These are phyloP conservation scores for Lachnellula hyalina DNA, from an alignment of 2,329 filamentous ascomycete species.

Conservation along the genomic window DNA sequence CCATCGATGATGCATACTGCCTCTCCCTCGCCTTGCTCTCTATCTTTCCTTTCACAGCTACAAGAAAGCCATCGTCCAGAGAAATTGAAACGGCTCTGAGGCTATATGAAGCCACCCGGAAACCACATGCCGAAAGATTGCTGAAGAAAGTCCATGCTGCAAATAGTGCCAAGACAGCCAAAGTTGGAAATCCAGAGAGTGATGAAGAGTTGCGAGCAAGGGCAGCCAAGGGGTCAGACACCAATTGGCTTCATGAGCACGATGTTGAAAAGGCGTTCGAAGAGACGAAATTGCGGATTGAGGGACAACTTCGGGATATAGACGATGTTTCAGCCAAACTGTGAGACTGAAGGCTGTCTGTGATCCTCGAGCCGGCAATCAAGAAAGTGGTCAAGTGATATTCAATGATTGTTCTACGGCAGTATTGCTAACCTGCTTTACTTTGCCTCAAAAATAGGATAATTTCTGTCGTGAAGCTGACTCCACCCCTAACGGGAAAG, in stretches of 20 bases:
- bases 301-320: not conserved
- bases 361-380: not conserved
- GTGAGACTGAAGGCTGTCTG: no score
- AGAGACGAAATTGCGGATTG: not conserved
- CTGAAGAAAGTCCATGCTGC: slow-evolving; percentile 10
- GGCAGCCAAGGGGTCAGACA: slow-evolving; percentile 48
- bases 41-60: slow-evolving; percentile 11
- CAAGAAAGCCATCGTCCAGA: slow-evolving; percentile 7
- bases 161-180: slow-evolving; percentile 8
- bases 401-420: no score
- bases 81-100: slow-evolving; percentile 23
- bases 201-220: slow-evolving; percentile 34
- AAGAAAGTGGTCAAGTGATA: no score
- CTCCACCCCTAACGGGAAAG: no score
- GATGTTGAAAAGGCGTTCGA: slow-evolving; percentile 26
- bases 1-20: slow-evolving; percentile 36
- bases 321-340: not conserved
- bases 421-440: no score
- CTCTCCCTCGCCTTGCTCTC: slow-evolving; percentile 22
- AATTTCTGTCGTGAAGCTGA: no score
- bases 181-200: slow-evolving; percentile 15
- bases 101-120: slow-evolving; percentile 33
- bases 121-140: slow-evolving; percentile 33
- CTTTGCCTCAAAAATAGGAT: no score
- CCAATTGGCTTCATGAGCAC: slow-evolving; percentile 27